phyloP scores from a whole-genome alignment of 768 basidiomycete species.

The Pleurotus tuoliensis region DNA sequence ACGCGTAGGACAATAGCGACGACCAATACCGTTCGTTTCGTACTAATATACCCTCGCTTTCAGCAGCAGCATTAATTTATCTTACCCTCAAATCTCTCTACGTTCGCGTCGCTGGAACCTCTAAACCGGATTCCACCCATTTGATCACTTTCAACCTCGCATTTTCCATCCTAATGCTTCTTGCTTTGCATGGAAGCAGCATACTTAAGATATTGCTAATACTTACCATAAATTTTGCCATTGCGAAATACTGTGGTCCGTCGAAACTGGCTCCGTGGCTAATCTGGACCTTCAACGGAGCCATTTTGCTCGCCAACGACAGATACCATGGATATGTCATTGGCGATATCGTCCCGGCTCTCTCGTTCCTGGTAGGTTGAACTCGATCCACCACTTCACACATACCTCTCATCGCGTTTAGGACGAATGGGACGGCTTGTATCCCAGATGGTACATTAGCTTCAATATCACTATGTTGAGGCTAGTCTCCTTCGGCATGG shows the following conservation, averaged over 20 bases:
- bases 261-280: constrained; percentile 45
- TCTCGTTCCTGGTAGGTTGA: constrained; percentile 61
- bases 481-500: constrained; percentile 89
- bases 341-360: constrained; percentile 44
- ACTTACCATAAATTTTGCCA: constrained; percentile 61
- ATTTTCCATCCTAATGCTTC: constrained; percentile 62
- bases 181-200: constrained; percentile 79
- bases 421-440: constrained; percentile 69
- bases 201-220: constrained; percentile 74
- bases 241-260: constrained; percentile 44
- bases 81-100: constrained; percentile 53
- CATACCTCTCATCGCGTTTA: constrained; percentile 22
- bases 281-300: constrained; percentile 78
- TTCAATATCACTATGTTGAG: constrained; percentile 98
- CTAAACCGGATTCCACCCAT: constrained; percentile 21
- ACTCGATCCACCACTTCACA: neutral
- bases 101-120: constrained; percentile 22
- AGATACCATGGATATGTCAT: constrained; percentile 70
- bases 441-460: constrained; percentile 88
- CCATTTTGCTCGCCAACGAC: constrained; percentile 76
- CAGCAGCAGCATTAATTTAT: constrained; percentile 44
- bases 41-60: constrained; percentile 66
- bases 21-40: constrained; percentile 88
- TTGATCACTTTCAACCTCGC: constrained; percentile 55
- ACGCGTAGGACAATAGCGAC: constrained; percentile 83